These are phyloP conservation scores for Metrosideros polymorpha DNA, from an alignment of 441 rosid genomes.

Conservation along the genomic window DNA sequence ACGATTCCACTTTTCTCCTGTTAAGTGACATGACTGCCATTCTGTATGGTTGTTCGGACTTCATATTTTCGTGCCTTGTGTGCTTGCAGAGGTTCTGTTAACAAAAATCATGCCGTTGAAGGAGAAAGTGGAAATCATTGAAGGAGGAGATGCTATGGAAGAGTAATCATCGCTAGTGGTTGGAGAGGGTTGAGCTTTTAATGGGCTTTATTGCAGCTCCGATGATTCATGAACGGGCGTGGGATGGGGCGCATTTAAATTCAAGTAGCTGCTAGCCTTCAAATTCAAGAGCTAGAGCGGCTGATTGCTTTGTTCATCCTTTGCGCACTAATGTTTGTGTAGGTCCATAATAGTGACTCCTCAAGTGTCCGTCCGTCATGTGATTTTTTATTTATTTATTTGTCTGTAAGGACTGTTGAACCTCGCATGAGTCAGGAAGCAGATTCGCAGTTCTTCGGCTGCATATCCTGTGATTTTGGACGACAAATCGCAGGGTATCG, in stretches of 20 bases:
- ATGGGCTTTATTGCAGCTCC: not conserved
- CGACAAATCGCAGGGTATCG: not conserved
- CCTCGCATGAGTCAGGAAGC: not conserved
- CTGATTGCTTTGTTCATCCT: not conserved
- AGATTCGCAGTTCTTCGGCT: not conserved
- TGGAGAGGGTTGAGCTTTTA: not conserved
- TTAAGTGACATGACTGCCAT: not conserved
- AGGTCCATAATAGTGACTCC: not conserved
- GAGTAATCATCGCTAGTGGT: constrained; percentile 19
- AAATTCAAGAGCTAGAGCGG: not conserved
- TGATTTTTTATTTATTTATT: not conserved
- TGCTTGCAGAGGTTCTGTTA: constrained; percentile 57
- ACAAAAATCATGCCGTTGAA: constrained; percentile 67
- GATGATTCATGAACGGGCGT: not conserved
- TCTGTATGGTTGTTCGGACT: not conserved
- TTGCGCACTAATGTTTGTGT: not conserved
- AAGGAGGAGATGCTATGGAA: constrained; percentile 67
- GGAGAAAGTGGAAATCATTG: constrained; percentile 44
- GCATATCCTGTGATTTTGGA: not conserved
- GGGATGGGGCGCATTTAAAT: not conserved
- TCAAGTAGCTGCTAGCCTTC: not conserved
- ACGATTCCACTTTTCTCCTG: not conserved
- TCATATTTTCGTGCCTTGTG: not conserved
- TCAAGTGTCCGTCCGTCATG: not conserved
- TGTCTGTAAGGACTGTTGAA: not conserved